These are phyloP conservation scores for Coelastrella sp. DNA, from an alignment of 139 green algal genomes.

Conservation along the genomic window DNA sequence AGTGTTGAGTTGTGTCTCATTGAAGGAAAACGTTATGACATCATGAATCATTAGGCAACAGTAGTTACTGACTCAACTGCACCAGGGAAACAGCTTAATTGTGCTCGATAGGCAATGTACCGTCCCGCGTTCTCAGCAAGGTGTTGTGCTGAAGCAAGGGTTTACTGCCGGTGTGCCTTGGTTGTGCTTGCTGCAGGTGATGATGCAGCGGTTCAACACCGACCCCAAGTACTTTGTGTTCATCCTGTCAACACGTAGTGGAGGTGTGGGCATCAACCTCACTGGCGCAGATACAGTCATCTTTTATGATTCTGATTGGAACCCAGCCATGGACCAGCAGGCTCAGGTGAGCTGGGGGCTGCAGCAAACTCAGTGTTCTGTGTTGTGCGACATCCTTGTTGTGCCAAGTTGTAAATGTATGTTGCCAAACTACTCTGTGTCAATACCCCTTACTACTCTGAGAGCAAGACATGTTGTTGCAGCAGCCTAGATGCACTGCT, in stretches of 20 bases:
- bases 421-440: background rate
- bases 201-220: slow-evolving; percentile 95
- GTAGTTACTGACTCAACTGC: no score
- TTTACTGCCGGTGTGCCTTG: background rate
- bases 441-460: no score
- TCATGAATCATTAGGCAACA: no score
- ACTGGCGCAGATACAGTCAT: slow-evolving; percentile 98
- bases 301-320: slow-evolving; percentile 99
- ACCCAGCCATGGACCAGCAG: slow-evolving; percentile 93
- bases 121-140: no score
- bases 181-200: slow-evolving; percentile 63
- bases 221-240: slow-evolving; percentile 94
- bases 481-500: no score
- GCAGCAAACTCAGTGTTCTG: background rate
- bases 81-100: background rate
- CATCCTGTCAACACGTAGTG: slow-evolving; percentile 94
- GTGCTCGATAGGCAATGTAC: background rate
- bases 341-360: slow-evolving; percentile 63
- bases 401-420: background rate
- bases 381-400: background rate
- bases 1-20: no score
- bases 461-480: no score
- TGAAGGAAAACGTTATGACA: background rate
- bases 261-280: slow-evolving; percentile 99
- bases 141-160: no score